These are phyloP conservation scores for Pleurotus platypus DNA, from an alignment of 768 basidiomycete genomes.

Conservation along the genomic window DNA sequence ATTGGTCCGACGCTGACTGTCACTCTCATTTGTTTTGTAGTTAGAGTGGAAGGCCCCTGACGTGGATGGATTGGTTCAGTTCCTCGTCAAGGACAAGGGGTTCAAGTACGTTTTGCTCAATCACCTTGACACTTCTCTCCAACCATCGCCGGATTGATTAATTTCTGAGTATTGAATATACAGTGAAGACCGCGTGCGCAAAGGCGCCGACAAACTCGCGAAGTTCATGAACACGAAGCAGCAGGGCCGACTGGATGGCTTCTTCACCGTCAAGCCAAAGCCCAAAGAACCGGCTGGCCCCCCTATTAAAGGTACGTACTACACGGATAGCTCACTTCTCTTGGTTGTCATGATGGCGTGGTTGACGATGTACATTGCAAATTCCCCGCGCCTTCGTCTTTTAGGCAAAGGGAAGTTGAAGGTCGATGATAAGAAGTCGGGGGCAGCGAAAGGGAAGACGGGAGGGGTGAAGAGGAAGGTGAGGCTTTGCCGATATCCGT, in stretches of 20 bases:
- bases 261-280: constrained; percentile 78
- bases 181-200: constrained; percentile 96
- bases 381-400: too few relatives aligned
- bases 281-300: constrained; percentile 26
- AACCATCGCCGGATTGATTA: too few relatives aligned
- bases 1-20: neutral
- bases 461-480: constrained; percentile 52
- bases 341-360: constrained; percentile 19
- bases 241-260: constrained; percentile 94
- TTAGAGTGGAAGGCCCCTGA: constrained; percentile 95
- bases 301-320: constrained; percentile 12
- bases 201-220: constrained; percentile 88
- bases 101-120: too few relatives aligned
- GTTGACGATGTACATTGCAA: neutral
- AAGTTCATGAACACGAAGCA: constrained; percentile 89
- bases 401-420: constrained; percentile 29
- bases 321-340: neutral
- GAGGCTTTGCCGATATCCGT: constrained; percentile 10
- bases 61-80: constrained; percentile 88
- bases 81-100: constrained; percentile 91
- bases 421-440: constrained; percentile 17
- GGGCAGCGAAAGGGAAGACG: constrained; percentile 19
- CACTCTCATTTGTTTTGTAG: constrained; percentile 32
- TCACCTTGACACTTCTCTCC: too few relatives aligned
- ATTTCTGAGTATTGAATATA: too few relatives aligned